Percentiles rank a stretch among this genome's conserved stretches.
Conservation (phyloP, 1,284 basidiomycete genomes). For the Trichosporon asahii region DNA sequence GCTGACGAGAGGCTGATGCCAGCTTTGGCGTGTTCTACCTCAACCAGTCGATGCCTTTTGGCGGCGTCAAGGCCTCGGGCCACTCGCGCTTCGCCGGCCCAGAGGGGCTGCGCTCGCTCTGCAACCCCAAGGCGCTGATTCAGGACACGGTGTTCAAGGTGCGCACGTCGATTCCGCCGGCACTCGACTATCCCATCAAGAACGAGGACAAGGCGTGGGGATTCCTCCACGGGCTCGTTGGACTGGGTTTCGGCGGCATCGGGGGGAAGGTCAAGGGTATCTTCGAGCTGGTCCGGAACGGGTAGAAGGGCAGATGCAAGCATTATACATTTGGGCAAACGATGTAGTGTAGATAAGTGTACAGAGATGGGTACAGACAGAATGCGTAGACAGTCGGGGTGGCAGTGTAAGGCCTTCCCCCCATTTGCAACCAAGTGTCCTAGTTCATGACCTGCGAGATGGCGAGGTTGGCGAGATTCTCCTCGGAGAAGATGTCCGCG, state of each 20-base stretch:
- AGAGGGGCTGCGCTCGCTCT: constrained; percentile 82
- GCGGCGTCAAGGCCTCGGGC: constrained; percentile 82
- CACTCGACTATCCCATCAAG: constrained; percentile 29
- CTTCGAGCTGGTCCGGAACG: constrained; percentile 29
- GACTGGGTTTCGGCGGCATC: constrained; percentile 68
- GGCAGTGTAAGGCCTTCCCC: too few relatives aligned
- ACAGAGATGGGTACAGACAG: neutral
- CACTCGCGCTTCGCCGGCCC: constrained; percentile 89
- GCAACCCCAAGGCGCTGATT: constrained; percentile 81
- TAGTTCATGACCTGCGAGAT: constrained; percentile 3
- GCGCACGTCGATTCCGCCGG: constrained; percentile 73
- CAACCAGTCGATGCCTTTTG: constrained; percentile 92
- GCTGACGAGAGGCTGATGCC: constrained; percentile 15
- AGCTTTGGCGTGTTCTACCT: constrained; percentile 80
- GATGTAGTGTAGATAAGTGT: neutral
- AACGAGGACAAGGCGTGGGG: constrained; percentile 58
- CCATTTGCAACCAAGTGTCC: too few relatives aligned
- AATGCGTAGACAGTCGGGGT: too few relatives aligned
- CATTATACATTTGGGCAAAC: neutral
- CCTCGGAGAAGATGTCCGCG: neutral
- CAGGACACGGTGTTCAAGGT: constrained; percentile 78
- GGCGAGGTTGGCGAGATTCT: neutral
- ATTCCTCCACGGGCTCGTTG: constrained; percentile 69
- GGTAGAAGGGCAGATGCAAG: neutral
- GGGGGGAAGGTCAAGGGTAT: constrained; percentile 35